Base-by-base conservation (phyloP, 148 eudicot genomes). In the Cornus kousa region DNA sequence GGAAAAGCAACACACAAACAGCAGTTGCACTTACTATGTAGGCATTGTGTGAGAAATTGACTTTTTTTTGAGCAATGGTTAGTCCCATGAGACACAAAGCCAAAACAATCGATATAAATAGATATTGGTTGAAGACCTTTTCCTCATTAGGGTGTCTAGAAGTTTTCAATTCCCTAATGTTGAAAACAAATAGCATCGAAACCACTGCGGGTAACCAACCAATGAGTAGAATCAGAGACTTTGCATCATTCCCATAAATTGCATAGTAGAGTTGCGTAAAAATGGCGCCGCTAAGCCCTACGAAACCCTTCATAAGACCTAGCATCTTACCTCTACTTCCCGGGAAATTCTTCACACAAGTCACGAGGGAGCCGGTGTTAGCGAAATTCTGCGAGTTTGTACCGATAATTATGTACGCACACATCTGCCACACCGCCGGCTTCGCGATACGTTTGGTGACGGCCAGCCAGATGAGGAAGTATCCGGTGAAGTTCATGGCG, bases 191-290 rank as follows among this genome's bases (percentile, higher is more conserved):
- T 0, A 71, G 3, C 0, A 81, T 12, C 1, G 83, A 81, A 3
- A 81, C 28, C 8, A 71, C 33, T 17, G 83, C 83, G 0, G 83
- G 83, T 10, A 81, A 74, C 83, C 83, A 81, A 16, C 64, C 83
- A 55, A 81, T 81, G 35, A 81, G 57, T 64, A 81, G 79, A 28
- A 81, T 75, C 50, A 81, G 7, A 43, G 83, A 75, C 24, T 75
- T 70, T 1, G 70, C 31, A 71, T 81, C 83, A 24, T 70, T 72
- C 3, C 23, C 46, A 23, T 71, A 71, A 5, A 71, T n/a, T 0
- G 57, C 74, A 23, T 71, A 12, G 57, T 71, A 71, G 7, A 71
- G 31, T 20, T 71, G 74, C 2, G 74, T 71, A 3, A 71, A 6
- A 11, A 71, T 43, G 0, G 74, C 74, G 2, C 74, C 74, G 4